Base-by-base conservation (phyloP, 129 eudicot genomes). In the Logfia minima region DNA sequence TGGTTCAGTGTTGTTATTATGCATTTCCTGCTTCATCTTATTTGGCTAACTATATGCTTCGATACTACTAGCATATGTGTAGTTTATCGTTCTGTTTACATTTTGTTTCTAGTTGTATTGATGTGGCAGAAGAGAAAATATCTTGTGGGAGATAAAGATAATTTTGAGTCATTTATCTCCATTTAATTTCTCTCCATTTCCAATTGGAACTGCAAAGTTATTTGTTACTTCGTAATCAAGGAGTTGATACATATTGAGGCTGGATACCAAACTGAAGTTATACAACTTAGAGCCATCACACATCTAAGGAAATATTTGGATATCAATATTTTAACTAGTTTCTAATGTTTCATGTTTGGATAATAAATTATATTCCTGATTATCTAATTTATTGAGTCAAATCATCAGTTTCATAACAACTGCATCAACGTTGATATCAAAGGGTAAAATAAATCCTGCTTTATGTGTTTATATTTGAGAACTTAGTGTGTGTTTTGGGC, bases 1-100 rank as follows among this genome's bases (percentile, higher is more conserved):
- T 61, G 32, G 31, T 22, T 10, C 6, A 3, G 2, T 61, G 18
- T 23, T 8, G 34, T 61, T 3, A 28, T 61, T 23, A 10, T 61
- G 34, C 66, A 23, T 61, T 22, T 61, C 66, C 16, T 61, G 18
- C 66, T 61, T 61, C 31, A 61, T 61, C 34, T 61, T 61, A 61
- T 4, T 61, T 61, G 34, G 34, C 66, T 61, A 61, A 61, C 34
- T 8, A 61, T 48, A 3, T 48, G 1, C 55, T 48, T 48, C 0
- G 31, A 8, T 41, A 41, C 48, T 41, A 23, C 66, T 22, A 23
- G 32, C 66, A 61, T 61, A 14, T 21, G 66, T 61, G 14, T 61
- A 23, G 96, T 14, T 48, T 48, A 4, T 48, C 5, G 0, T 48
- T 48, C 55, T 48, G 55, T 48, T 48, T 48, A 48, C 55, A 48